Evolutionary conservation across 1,139 yeast genomes (phyloP).

Genomic region (Lodderomyces elongisporus): DNA sequence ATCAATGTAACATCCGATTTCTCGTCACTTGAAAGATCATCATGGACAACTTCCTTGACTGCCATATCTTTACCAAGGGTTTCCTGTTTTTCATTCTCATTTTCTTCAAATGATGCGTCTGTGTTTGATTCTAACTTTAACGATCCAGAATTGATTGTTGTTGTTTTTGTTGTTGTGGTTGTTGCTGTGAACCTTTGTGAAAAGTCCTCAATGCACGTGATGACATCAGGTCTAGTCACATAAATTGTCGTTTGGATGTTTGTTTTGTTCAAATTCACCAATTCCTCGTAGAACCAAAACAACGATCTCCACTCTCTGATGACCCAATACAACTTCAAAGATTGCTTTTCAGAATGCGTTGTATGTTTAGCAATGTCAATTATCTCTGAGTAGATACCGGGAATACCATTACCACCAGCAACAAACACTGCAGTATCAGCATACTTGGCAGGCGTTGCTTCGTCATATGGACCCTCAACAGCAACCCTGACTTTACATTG

Average conservation of each 20-base stretch:
- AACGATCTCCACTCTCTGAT: slow-evolving; percentile 30
- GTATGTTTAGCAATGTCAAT: slow-evolving; percentile 16
- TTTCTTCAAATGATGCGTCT: background rate
- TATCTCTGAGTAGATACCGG: slow-evolving; percentile 40
- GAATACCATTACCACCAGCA: slow-evolving; percentile 43
- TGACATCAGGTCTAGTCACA: slow-evolving; percentile 25
- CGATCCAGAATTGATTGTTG: too few species aligned
- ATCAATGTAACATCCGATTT: background rate
- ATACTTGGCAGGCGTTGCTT: slow-evolving; percentile 23
- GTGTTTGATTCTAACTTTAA: too few species aligned
- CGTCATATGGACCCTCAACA: slow-evolving; percentile 42
- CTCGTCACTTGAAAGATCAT: slow-evolving; percentile 10
- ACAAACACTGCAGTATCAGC: slow-evolving; percentile 35
- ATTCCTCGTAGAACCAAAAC: slow-evolving; percentile 33
- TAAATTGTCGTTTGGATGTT: slow-evolving; percentile 27
- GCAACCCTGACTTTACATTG: slow-evolving; percentile 26
- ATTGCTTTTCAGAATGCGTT: background rate
- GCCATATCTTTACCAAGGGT: background rate
- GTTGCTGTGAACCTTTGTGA: slow-evolving; percentile 2
- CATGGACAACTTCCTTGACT: slow-evolving; percentile 1
- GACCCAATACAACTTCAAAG: slow-evolving; percentile 13
- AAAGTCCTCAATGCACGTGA: slow-evolving; percentile 5
- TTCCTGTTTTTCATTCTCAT: background rate
- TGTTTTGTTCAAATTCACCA: slow-evolving; percentile 20
- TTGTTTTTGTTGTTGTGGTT: background rate